phyloP scores from a whole-genome alignment of 73 alveolate genomes.

The Symbiodinium natans region DNA sequence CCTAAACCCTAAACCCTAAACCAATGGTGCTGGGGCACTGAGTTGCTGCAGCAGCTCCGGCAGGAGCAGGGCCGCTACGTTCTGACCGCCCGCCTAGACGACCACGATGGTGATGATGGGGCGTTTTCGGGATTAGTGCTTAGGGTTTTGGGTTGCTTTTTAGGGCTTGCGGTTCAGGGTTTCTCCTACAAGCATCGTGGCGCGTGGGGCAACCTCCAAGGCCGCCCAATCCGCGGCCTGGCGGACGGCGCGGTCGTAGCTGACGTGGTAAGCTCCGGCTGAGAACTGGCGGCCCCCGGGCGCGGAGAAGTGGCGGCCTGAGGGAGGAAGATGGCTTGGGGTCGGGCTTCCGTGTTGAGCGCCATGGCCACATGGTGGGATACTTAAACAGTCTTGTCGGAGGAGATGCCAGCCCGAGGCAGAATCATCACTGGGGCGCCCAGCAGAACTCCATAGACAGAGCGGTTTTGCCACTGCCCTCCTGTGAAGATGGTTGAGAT shows the following conservation, averaged over 20 bases:
- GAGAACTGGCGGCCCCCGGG: conserved; percentile 54
- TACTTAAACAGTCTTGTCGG: no score
- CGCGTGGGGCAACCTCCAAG: neutral
- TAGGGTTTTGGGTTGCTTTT: no score
- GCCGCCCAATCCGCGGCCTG: neutral
- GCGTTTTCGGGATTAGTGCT: no score
- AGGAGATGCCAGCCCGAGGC: no score
- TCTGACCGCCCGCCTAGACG: neutral
- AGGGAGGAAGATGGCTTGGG: no score
- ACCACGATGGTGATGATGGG: no score
- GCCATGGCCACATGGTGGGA: no score
- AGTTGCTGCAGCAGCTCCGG: neutral
- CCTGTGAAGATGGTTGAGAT: no score
- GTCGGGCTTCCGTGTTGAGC: no score
- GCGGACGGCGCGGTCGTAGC: neutral
- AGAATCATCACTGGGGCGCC: neutral
- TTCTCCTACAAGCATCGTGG: no score
- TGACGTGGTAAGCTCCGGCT: conserved; percentile 31
- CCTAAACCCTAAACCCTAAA: no score
- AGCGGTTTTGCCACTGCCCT: conserved; percentile 75
- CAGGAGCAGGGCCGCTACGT: neutral
- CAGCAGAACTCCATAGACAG: conserved; percentile 44
- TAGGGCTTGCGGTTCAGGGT: no score
- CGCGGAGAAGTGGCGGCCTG: conserved; percentile 62
- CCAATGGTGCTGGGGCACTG: neutral